Percentiles rank a stretch among this genome's conserved stretches.
Conservation (phyloP, 2,329 filamentous ascomycete genomes). For the Curvularia lunata region DNA sequence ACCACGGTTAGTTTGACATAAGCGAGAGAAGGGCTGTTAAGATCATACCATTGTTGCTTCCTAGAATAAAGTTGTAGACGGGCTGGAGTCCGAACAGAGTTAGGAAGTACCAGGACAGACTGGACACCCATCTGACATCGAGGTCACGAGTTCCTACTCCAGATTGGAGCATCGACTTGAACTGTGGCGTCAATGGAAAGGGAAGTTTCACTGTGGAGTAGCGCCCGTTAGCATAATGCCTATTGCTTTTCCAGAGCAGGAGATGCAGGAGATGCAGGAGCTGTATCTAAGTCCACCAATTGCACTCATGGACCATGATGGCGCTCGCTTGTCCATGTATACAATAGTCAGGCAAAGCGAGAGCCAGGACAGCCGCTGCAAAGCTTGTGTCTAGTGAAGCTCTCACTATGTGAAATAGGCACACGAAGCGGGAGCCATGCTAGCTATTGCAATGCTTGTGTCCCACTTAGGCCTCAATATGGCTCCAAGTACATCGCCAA, state of each 20-base stretch:
- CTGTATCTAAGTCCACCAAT: neutral
- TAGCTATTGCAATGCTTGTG: neutral
- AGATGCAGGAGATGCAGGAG: conserved; percentile 8
- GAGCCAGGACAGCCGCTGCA: neutral
- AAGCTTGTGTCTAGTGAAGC: neutral
- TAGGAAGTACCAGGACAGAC: conserved; percentile 97
- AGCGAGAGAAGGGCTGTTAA: conserved; percentile 3
- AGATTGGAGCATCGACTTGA: conserved; percentile 99
- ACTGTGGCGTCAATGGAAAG: conserved; percentile 96
- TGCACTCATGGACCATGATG: neutral
- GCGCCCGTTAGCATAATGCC: conserved; percentile 23
- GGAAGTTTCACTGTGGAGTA: conserved; percentile 80
- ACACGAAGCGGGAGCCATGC: conserved; percentile 2
- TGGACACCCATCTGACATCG: conserved; percentile 98
- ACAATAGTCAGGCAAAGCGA: conserved; percentile 6
- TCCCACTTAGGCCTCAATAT: neutral
- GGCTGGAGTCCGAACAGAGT: conserved; percentile 96
- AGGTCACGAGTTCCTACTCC: conserved; percentile 95
- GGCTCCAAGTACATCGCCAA: neutral
- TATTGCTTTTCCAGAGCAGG: conserved; percentile 7
- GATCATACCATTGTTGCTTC: conserved; percentile 87
- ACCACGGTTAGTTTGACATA: conserved; percentile 36
- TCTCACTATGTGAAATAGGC: neutral
- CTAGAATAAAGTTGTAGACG: conserved; percentile 95
- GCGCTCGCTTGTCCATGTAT: conserved; percentile 12